Conservation (phyloP, 805 yeast genomes). For the Naumovozyma dairenensis region DNA sequence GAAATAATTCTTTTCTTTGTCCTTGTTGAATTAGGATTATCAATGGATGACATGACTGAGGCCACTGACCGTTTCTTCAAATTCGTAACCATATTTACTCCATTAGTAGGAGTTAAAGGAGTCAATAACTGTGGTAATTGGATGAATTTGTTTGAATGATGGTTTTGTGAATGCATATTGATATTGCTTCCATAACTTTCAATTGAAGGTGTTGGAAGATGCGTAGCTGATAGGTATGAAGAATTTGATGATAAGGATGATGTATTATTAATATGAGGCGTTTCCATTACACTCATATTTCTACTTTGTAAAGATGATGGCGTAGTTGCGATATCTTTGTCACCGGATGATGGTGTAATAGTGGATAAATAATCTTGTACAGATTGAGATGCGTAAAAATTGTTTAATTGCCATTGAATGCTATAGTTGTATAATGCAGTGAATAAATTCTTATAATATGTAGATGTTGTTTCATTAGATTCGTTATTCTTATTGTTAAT, state of each 20-base stretch:
- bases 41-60: too few relatives aligned
- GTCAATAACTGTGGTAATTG: neutral
- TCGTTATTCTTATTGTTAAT: slow-evolving; percentile 3
- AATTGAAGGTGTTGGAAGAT: neutral
- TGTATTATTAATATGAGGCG: too few relatives aligned
- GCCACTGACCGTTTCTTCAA: too few relatives aligned
- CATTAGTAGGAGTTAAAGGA: neutral
- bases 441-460: slow-evolving; percentile 3
- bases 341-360: neutral
- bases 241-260: too few relatives aligned
- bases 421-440: slow-evolving; percentile 9
- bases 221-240: too few relatives aligned
- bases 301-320: neutral
- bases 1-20: neutral
- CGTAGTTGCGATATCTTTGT: neutral
- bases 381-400: slow-evolving; percentile 1
- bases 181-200: too few relatives aligned
- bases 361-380: neutral
- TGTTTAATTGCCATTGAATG: slow-evolving; percentile 11
- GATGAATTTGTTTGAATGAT: neutral
- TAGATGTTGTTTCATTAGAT: neutral
- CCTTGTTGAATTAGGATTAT: neutral
- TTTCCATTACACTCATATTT: too few relatives aligned
- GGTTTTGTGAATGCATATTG: too few relatives aligned
- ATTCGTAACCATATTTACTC: too few relatives aligned